These are phyloP conservation scores for Naganishia onofrii DNA, from an alignment of 768 basidiomycete genomes.

Conservation along the genomic window DNA sequence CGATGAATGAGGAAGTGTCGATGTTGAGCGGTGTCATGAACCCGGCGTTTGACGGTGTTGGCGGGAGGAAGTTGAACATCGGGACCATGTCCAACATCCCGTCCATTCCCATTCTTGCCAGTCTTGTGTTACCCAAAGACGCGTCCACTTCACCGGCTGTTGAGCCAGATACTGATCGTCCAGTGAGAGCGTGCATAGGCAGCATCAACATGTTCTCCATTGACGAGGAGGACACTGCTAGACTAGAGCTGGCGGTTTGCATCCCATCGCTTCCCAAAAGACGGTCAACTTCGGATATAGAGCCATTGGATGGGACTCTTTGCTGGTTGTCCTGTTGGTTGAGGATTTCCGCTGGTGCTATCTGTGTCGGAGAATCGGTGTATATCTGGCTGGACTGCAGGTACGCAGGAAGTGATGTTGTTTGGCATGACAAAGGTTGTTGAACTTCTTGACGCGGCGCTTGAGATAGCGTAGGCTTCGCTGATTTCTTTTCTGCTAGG, in stretches of 20 bases:
- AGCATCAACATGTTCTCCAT: not conserved
- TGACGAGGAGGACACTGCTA: not conserved
- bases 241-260: not conserved
- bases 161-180: not conserved
- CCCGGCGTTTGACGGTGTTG: not conserved
- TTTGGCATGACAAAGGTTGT: not conserved
- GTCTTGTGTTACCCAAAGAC: not conserved
- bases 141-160: not conserved
- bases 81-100: not conserved
- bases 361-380: not conserved
- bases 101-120: not conserved
- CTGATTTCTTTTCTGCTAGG: constrained; percentile 5
- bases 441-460: not conserved
- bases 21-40: not conserved
- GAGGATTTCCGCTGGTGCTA: not conserved
- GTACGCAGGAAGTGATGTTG: not conserved
- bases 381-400: not conserved
- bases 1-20: not conserved
- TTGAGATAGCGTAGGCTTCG: not conserved
- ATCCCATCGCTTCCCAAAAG: not conserved
- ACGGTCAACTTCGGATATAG: not conserved
- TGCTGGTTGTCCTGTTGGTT: not conserved
- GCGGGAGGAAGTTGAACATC: constrained; percentile 22
- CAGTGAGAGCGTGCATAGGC: not conserved
- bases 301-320: not conserved